Base-by-base conservation (phyloP, 768 basidiomycete species). In the Russula olivacea region DNA sequence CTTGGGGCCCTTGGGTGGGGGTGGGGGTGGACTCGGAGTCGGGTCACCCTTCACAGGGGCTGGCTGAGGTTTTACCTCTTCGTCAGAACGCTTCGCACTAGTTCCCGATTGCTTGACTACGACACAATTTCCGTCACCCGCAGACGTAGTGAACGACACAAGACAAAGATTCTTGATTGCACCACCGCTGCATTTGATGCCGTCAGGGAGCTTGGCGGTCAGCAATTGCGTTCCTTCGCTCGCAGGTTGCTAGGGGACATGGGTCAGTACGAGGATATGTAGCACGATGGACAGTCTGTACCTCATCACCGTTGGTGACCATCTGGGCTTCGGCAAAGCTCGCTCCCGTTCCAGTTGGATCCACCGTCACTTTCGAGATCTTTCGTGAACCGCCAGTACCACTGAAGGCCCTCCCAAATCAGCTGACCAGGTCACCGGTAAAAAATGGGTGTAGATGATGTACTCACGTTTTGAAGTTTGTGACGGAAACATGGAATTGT, bases 171-270 rank as follows among this genome's bases (percentile, higher is more conserved):
- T 75, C 2, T 73, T 71, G 7, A 71, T 61, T 0, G 69, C 38
- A 38, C 83, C 83, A 58, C 83, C 83, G 10, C 77, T 74, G 71
- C 83, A 84, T 58, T 71, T 77, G 3, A 78, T 81, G 21, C 76
- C 77, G 23, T 78, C 71, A 3, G 83, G 82, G 17, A 50, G 6
- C 9, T 28, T 15, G 52, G 17, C 43, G 30, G 4, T 21, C 0
- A 32, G 15, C 83, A 82, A 63, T 84, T 83, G 61, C 69, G 75
- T 9, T 75, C 69, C 23, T 83, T 74, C 0, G 74, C 76, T 11
- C 8, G 36, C 0, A 9, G 36, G 36, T 0, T 36, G 3, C 36
- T 36, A 36, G 36, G 12, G 12, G 36, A 36, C 4, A 36, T 36
- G 12, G 5, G 4, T 36, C 4, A 36, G 36, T 12, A 36, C 36